phyloP scores from a whole-genome alignment of 306 rosid genomes.

The Erythrophleum fordii region DNA sequence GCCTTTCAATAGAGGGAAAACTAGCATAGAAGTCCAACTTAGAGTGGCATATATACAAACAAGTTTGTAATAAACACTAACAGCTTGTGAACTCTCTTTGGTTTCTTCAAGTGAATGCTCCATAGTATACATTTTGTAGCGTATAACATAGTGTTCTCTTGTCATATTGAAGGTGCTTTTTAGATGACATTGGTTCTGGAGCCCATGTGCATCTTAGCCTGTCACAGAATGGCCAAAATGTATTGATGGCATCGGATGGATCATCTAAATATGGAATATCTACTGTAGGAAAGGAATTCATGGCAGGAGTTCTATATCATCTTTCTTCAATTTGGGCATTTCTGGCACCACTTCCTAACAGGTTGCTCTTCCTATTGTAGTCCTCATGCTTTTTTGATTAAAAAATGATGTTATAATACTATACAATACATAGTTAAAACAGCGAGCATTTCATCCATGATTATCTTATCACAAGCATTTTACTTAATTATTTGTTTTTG shows the following conservation, averaged over 20 bases:
- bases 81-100: constrained; percentile 15
- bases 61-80: neutral
- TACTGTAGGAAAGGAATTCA: constrained; percentile 70
- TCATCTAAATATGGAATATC: constrained; percentile 80
- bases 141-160: constrained; percentile 38
- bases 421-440: too few species aligned
- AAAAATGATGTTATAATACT: constrained; percentile 24
- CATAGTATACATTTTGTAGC: neutral
- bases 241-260: constrained; percentile 67
- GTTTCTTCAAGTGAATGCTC: neutral
- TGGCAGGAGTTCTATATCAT: constrained; percentile 91
- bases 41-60: neutral
- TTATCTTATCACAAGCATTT: neutral
- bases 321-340: constrained; percentile 81
- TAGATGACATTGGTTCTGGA: constrained; percentile 92
- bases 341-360: constrained; percentile 83
- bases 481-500: neutral
- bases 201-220: constrained; percentile 90
- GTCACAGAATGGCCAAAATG: constrained; percentile 78
- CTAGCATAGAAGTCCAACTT: neutral
- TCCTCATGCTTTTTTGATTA: constrained; percentile 6
- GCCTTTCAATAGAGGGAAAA: neutral
- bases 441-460: too few species aligned
- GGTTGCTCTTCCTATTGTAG: constrained; percentile 54
- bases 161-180: constrained; percentile 57